phyloP scores from a whole-genome alignment of 2,329 filamentous ascomycete species.

The Penicillium janthinellum region DNA sequence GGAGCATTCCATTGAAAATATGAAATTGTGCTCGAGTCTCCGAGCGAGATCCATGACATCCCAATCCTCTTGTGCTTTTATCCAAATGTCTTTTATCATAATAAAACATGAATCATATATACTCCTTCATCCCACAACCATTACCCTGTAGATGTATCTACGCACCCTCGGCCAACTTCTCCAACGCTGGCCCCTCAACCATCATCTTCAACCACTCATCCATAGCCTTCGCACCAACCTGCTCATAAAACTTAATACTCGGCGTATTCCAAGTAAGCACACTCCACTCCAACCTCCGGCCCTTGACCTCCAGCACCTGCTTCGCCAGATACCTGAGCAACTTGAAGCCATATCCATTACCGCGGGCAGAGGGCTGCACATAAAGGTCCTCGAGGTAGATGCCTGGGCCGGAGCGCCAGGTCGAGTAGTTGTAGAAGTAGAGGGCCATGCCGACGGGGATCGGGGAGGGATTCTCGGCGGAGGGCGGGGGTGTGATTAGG shows the following conservation, averaged over 20 bases:
- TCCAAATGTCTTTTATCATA: background rate
- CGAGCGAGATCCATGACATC: no score
- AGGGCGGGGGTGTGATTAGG: constrained; percentile 59
- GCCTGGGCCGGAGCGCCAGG: constrained; percentile 83
- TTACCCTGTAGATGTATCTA: background rate
- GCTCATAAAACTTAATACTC: constrained; percentile 79
- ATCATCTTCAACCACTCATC: constrained; percentile 55
- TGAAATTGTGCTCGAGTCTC: no score
- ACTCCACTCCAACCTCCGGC: constrained; percentile 81
- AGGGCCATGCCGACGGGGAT: constrained; percentile 74
- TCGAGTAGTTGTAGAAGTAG: constrained; percentile 95
- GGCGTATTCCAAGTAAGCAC: constrained; percentile 93
- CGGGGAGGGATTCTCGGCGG: constrained; percentile 40
- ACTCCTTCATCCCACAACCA: background rate
- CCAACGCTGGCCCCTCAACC: constrained; percentile 50
- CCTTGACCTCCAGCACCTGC: constrained; percentile 72
- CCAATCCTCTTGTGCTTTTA: no score
- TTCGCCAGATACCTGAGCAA: constrained; percentile 76
- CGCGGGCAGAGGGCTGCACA: constrained; percentile 69
- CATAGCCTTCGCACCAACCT: constrained; percentile 48
- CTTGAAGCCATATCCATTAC: constrained; percentile 76
- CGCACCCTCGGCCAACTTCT: constrained; percentile 40
- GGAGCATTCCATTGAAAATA: no score
- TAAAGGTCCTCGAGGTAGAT: constrained; percentile 96
- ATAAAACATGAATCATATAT: constrained; percentile 1